phyloP scores from a whole-genome alignment of 495 filamentous ascomycete species.

The Talaromyces proteolyticus region DNA sequence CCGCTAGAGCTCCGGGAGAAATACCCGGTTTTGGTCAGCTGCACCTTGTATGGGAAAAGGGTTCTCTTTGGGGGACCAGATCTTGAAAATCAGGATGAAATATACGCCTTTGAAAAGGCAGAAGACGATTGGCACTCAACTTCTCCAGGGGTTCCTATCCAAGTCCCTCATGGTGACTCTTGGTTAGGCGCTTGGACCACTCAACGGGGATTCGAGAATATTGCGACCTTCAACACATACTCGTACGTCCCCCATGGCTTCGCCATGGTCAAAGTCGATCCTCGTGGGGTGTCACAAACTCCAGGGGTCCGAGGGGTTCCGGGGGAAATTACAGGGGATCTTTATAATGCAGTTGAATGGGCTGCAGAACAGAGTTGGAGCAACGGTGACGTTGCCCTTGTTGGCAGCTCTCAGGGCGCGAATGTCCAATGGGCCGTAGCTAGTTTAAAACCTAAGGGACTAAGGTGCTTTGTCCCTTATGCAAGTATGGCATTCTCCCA shows the following conservation, averaged over 20 bases:
- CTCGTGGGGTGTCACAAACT: background rate
- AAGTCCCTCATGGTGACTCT: background rate
- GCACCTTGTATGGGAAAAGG: background rate
- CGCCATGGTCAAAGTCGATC: background rate
- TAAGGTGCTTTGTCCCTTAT: slow-evolving; percentile 1
- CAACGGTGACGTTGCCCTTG: background rate
- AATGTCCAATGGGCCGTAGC: background rate
- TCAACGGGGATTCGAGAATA: slow-evolving; percentile 1
- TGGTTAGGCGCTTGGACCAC: background rate
- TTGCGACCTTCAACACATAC: background rate
- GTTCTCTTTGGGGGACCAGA: background rate
- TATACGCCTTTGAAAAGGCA: background rate
- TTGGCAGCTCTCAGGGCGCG: background rate
- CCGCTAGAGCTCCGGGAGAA: background rate
- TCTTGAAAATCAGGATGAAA: background rate
- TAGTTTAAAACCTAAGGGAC: background rate
- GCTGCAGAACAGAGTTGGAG: background rate
- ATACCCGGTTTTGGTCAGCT: background rate
- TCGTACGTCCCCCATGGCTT: background rate
- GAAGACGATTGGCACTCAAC: slow-evolving; percentile 1
- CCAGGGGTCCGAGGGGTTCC: background rate
- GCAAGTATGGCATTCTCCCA: background rate
- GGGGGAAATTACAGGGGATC: background rate
- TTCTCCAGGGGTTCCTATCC: background rate
- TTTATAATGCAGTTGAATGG: background rate